Percentiles rank a stretch among this genome's conserved stretches.
Evolutionary conservation across 2,329 filamentous ascomycete genomes (phyloP).

Genomic region (Leptographium lundbergii): DNA sequence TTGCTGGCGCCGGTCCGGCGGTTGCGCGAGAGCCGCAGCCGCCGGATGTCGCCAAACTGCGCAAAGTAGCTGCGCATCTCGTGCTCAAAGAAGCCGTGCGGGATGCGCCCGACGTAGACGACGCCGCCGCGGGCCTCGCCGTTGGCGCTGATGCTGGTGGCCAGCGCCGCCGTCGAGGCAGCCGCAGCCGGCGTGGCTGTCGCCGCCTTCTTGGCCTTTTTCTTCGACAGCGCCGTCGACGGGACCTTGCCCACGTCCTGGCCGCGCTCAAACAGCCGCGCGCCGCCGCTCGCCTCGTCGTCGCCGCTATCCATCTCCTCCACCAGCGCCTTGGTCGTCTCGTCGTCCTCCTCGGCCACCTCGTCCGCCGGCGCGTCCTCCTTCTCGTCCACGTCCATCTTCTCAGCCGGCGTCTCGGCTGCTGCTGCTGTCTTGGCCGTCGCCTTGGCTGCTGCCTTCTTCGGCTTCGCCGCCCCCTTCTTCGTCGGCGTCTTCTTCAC

Average conservation of each 20-base stretch:
- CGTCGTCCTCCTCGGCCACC: conserved; percentile 2
- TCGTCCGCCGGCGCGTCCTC: neutral
- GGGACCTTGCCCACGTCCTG: conserved; percentile 14
- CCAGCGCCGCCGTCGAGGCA: conserved; percentile 16
- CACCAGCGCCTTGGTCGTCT: conserved; percentile 1
- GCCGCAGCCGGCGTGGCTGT: neutral
- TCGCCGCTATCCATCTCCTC: conserved; percentile 1
- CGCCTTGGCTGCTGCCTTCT: neutral
- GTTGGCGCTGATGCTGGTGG: conserved; percentile 23
- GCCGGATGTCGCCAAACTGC: conserved; percentile 77
- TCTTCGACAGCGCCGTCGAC: neutral
- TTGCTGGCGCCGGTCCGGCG: conserved; percentile 82
- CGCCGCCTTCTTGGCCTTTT: neutral
- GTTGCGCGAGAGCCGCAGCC: conserved; percentile 76
- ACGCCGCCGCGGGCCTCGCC: conserved; percentile 45
- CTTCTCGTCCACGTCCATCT: neutral
- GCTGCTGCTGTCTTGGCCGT: neutral
- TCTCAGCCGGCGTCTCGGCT: neutral
- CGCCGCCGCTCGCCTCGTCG: conserved; percentile 6
- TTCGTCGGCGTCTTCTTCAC: neutral
- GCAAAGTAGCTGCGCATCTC: conserved; percentile 90
- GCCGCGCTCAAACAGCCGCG: conserved; percentile 10
- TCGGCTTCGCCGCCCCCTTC: neutral
- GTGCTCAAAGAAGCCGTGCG: conserved; percentile 80
- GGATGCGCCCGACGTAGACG: conserved; percentile 68